Percentiles rank a stretch among this genome's conserved stretches.
phyloP scores from a whole-genome alignment of 306 rosid genomes.

The Calophaca sinica region DNA sequence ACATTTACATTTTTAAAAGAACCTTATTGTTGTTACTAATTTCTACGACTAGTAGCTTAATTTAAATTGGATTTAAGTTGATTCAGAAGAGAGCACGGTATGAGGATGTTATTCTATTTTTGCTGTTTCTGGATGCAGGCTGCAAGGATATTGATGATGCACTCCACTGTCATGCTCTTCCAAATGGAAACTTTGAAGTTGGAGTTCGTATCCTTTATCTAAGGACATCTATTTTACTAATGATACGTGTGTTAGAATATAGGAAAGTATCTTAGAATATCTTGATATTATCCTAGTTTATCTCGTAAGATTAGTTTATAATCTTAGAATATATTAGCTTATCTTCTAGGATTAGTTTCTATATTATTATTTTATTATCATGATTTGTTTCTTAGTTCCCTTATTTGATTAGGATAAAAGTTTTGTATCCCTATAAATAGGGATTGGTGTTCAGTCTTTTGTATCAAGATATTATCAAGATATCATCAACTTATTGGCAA shows the following conservation, averaged over 20 bases:
- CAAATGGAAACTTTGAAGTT: slow-evolving; percentile 97
- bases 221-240: slow-evolving; percentile 40
- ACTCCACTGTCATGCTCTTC: slow-evolving; percentile 87
- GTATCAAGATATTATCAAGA: too few species aligned
- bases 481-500: too few species aligned
- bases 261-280: too few species aligned
- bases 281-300: too few species aligned
- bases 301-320: too few species aligned
- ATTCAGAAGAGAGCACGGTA: slow-evolving; percentile 4
- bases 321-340: too few species aligned
- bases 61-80: slow-evolving; percentile 24
- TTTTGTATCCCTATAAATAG: too few species aligned
- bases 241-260: background rate
- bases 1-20: slow-evolving; percentile 9
- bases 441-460: too few species aligned
- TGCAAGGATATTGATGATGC: slow-evolving; percentile 99
- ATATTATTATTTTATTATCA: too few species aligned
- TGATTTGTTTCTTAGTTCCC: too few species aligned
- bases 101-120: slow-evolving; percentile 31
- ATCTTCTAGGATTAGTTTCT: too few species aligned
- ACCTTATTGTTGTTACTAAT: slow-evolving; percentile 8
- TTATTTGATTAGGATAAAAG: too few species aligned
- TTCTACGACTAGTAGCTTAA: slow-evolving; percentile 5
- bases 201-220: slow-evolving; percentile 94
- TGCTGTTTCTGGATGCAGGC: slow-evolving; percentile 63